Evolutionary conservation across 345 rosid genomes (phyloP).

Genomic region (Balakata baccata): DNA sequence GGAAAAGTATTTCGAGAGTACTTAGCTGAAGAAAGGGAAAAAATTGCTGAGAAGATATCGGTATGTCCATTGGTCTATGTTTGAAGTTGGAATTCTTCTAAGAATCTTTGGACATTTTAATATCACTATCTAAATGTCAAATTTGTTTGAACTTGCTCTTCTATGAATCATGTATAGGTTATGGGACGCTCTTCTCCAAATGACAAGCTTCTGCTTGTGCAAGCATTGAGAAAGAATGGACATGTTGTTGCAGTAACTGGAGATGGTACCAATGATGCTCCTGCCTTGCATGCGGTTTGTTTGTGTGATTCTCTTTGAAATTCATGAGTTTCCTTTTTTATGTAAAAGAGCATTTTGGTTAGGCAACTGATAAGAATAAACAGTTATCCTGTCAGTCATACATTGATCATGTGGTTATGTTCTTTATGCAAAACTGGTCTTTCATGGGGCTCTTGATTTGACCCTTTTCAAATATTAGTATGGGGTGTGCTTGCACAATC

Average conservation of each 20-base stretch:
- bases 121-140: neutral
- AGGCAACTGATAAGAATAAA: neutral
- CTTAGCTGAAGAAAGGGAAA: constrained; percentile 20
- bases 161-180: constrained; percentile 15
- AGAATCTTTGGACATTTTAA: neutral
- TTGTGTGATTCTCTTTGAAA: neutral
- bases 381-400: neutral
- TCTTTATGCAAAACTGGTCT: neutral
- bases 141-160: neutral
- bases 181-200: constrained; percentile 39
- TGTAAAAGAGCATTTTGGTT: neutral
- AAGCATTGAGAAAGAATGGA: constrained; percentile 29
- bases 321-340: neutral
- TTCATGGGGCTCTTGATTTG: neutral
- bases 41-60: constrained; percentile 25
- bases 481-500: neutral
- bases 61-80: neutral
- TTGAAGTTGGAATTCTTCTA: neutral
- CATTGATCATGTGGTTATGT: neutral
- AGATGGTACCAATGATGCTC: constrained; percentile 61
- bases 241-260: constrained; percentile 59
- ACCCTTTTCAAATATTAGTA: neutral
- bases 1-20: constrained; percentile 30
- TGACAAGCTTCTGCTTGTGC: constrained; percentile 36
- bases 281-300: constrained; percentile 49